A percentile compares a stretch with the other conserved stretches of the same genome.
phyloP scores from a whole-genome alignment of 805 yeast species.

The Candida sonorensis region DNA sequence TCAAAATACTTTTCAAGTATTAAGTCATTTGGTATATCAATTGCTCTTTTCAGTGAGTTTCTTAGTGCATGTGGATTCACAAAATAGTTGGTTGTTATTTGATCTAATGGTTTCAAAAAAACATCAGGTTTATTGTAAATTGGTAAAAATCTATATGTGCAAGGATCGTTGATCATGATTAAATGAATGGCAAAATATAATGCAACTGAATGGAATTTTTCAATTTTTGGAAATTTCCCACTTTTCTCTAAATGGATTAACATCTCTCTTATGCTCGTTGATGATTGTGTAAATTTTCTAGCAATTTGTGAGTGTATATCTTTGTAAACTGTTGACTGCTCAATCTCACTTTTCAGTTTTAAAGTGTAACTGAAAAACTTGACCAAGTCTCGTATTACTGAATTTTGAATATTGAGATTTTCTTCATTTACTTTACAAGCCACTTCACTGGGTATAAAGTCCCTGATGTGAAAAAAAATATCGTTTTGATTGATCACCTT shows the following conservation, averaged over 20 bases:
- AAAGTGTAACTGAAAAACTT: not conserved
- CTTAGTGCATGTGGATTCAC: slow-evolving; percentile 19
- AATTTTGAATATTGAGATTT: not conserved
- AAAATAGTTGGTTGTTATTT: slow-evolving; percentile 12
- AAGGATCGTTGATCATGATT: slow-evolving; percentile 20
- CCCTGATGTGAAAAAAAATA: slow-evolving; percentile 4
- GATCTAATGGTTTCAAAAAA: slow-evolving; percentile 15
- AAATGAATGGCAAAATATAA: slow-evolving; percentile 16
- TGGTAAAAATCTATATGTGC: slow-evolving; percentile 15
- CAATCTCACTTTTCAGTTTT: not conserved
- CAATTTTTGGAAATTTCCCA: not conserved
- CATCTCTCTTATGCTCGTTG: not conserved
- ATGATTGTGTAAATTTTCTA: not conserved
- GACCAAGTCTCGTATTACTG: not conserved
- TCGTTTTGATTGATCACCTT: slow-evolving; percentile 3
- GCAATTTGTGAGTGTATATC: not conserved
- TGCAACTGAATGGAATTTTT: not conserved
- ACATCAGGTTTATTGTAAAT: slow-evolving; percentile 12
- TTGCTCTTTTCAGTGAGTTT: slow-evolving; percentile 11
- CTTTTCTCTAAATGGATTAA: not conserved
- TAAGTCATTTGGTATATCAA: slow-evolving; percentile 7
- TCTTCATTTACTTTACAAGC: not conserved
- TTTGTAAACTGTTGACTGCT: not conserved
- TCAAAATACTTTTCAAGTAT: slow-evolving; percentile 10
- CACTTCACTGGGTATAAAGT: slow-evolving; percentile 1